Percentiles rank a stretch among this genome's conserved stretches.
Evolutionary conservation across 441 rosid genomes (phyloP).

Genomic region (Adansonia rubrostipa): DNA sequence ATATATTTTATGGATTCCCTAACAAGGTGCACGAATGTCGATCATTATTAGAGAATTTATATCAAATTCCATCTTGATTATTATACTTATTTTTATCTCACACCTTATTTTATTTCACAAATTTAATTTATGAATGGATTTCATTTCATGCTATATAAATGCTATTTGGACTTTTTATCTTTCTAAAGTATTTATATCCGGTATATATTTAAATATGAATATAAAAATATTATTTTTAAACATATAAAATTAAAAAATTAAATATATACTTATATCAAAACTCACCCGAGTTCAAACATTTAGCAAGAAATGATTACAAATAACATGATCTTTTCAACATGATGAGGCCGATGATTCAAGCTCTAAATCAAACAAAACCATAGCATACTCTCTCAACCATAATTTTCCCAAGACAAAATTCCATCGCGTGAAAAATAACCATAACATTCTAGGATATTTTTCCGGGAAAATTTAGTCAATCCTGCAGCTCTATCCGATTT

Average conservation of each 20-base stretch:
- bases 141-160: not conserved
- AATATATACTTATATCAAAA: too few species aligned
- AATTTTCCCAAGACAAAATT: not conserved
- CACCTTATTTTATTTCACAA: not conserved
- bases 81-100: not conserved
- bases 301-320: too few species aligned
- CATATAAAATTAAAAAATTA: too few species aligned
- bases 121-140: not conserved
- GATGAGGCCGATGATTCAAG: not conserved
- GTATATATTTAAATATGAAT: too few species aligned
- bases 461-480: not conserved
- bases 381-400: not conserved
- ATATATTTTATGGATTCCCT: too few species aligned
- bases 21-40: not conserved
- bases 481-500: not conserved
- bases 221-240: too few species aligned
- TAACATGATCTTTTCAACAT: not conserved
- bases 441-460: conserved; percentile 20
- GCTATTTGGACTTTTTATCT: too few species aligned
- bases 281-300: too few species aligned
- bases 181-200: too few species aligned
- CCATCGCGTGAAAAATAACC: conserved; percentile 12
- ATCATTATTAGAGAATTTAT: too few species aligned
- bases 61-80: not conserved
- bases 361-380: not conserved